Conservation (phyloP, 1,284 basidiomycete genomes). For the Moesziomyces parantarcticus region DNA sequence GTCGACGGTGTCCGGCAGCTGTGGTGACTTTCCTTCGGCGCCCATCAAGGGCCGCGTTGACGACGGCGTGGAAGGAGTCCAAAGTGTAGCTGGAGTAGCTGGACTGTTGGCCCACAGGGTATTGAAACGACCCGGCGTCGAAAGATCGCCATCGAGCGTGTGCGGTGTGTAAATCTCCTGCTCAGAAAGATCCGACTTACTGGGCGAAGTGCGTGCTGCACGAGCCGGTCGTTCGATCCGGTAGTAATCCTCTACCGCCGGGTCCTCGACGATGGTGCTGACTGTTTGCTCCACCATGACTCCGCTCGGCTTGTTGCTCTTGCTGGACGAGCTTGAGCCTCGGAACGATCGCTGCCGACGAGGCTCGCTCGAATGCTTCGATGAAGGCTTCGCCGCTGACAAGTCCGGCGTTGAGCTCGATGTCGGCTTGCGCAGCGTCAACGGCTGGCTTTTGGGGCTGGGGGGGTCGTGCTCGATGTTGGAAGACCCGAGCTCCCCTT, state of each 20-base stretch:
- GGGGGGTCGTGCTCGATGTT: neutral
- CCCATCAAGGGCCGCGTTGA: constrained; percentile 4
- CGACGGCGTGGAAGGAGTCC: constrained; percentile 20
- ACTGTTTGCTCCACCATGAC: constrained; percentile 36
- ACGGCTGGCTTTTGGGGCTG: constrained; percentile 14
- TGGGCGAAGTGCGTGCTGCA: constrained; percentile 6
- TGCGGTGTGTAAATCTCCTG: constrained; percentile 11
- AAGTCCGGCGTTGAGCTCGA: constrained; percentile 17
- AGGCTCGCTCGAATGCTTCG: constrained; percentile 3
- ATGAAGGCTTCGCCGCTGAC: constrained; percentile 3
- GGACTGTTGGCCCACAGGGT: constrained; percentile 15
- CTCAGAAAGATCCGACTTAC: constrained; percentile 7
- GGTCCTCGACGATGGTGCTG: constrained; percentile 31
- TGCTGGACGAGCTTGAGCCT: constrained; percentile 10
- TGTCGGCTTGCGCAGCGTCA: constrained; percentile 9
- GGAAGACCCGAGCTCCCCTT: constrained; percentile 8
- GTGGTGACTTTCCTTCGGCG: constrained; percentile 1
- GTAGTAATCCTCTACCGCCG: constrained; percentile 18
- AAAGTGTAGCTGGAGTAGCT: constrained; percentile 15
- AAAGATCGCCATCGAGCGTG: constrained; percentile 3
- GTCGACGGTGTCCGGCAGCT: neutral
- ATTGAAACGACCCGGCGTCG: constrained; percentile 9
- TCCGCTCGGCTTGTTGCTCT: constrained; percentile 9
- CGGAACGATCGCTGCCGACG: constrained; percentile 11
- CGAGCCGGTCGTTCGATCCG: constrained; percentile 11